phyloP scores from a whole-genome alignment of 352 stramenopile genomes.

The Globisporangium alternatum region DNA sequence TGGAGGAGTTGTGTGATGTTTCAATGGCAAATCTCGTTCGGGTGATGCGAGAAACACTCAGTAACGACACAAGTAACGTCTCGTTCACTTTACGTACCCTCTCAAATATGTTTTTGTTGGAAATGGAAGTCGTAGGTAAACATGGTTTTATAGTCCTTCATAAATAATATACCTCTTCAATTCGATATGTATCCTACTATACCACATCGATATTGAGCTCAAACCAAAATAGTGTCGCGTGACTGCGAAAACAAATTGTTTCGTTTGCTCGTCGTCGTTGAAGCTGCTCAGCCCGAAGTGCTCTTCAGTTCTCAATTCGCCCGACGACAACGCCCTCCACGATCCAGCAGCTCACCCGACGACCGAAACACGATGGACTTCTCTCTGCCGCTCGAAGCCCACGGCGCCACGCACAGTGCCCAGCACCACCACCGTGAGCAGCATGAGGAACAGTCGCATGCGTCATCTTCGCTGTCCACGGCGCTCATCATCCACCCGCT shows the following conservation, averaged over 20 bases:
- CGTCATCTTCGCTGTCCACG: slow-evolving; percentile 7
- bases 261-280: slow-evolving; percentile 6
- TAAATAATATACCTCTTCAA: no score
- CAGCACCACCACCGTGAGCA: not conserved
- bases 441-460: not conserved
- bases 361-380: slow-evolving; percentile 9
- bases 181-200: no score
- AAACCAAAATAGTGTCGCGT: not conserved
- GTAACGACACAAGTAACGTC: no score
- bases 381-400: slow-evolving; percentile 14
- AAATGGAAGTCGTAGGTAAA: no score
- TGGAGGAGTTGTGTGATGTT: no score
- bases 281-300: not conserved
- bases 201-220: no score
- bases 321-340: not conserved
- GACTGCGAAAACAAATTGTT: not conserved
- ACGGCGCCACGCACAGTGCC: slow-evolving; percentile 2
- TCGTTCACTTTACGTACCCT: no score
- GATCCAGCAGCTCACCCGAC: not conserved
- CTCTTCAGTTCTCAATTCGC: slow-evolving; percentile 13
- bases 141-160: no score
- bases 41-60: no score
- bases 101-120: no score
- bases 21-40: no score
- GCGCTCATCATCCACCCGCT: slow-evolving; percentile 74